Evolutionary conservation across 225 moss, liverwort and hornwort species (phyloP).

Genomic region (Marchantia paleacea): DNA sequence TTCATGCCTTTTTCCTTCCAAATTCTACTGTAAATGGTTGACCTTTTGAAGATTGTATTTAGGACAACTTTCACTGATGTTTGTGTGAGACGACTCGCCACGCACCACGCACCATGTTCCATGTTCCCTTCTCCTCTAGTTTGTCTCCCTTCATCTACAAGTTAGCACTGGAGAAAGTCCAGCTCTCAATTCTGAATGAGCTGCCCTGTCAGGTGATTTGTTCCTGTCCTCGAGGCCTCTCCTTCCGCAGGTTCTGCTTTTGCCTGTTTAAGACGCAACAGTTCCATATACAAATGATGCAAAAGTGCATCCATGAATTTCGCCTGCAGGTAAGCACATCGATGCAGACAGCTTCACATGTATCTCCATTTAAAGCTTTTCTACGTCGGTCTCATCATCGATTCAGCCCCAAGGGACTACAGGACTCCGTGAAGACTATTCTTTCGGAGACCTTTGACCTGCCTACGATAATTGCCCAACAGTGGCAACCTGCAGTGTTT

Average conservation of each 20-base stretch:
- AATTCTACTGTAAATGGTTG: not conserved
- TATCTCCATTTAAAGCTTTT: no score
- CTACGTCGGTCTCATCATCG: no score
- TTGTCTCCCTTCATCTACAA: not conserved
- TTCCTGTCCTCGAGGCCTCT: not conserved
- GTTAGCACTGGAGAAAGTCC: not conserved
- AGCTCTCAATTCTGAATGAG: not conserved
- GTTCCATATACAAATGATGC: no score
- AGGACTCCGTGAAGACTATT: no score
- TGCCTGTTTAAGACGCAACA: not conserved
- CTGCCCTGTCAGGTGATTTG: not conserved
- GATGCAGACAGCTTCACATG: no score
- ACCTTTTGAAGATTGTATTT: not conserved
- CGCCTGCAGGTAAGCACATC: no score
- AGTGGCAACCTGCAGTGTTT: no score
- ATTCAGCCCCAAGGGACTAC: no score
- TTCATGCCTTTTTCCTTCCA: not conserved
- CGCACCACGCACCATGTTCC: not conserved
- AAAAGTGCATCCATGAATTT: no score
- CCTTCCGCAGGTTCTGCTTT: not conserved
- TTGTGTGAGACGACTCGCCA: not conserved
- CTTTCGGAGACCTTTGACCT: no score
- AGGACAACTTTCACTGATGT: not conserved
- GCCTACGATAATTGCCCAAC: no score
- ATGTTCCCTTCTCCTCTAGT: not conserved